Conservation (phyloP, 805 yeast genomes). For the Lachancea nothofagi region DNA sequence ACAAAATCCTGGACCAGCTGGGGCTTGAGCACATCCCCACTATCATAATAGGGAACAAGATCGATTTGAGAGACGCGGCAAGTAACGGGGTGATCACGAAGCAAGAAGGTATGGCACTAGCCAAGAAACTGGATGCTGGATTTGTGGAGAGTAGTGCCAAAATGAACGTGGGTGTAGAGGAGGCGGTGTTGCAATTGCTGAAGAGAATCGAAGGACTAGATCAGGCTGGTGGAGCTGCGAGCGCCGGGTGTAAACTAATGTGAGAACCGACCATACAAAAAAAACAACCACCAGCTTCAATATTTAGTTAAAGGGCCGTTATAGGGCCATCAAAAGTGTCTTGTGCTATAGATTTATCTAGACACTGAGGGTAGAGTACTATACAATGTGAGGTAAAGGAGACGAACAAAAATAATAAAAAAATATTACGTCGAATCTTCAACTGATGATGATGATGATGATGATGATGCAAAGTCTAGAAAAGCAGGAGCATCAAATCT, state of each 20-base stretch:
- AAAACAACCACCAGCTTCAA: too few relatives aligned
- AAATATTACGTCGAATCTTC: too few relatives aligned
- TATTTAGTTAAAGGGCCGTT: too few relatives aligned
- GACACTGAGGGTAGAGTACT: too few relatives aligned
- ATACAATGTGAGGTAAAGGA: too few relatives aligned
- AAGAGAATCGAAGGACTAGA: conserved; percentile 18
- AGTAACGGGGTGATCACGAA: conserved; percentile 11
- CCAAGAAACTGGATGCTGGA: conserved; percentile 16
- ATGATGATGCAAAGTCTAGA: neutral
- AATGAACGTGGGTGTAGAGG: conserved; percentile 22
- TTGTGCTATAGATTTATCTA: conserved; percentile 1
- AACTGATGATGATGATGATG: neutral
- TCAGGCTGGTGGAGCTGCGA: neutral
- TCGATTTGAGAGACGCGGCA: conserved; percentile 17
- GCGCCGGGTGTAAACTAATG: conserved; percentile 8
- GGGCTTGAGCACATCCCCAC: conserved; percentile 71
- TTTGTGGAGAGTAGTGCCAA: conserved; percentile 29
- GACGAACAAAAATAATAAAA: too few relatives aligned
- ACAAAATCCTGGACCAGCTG: conserved; percentile 69
- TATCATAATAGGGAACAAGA: conserved; percentile 49
- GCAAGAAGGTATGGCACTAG: conserved; percentile 21
- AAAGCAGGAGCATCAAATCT: neutral
- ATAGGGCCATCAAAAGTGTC: too few relatives aligned
- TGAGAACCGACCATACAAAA: neutral
- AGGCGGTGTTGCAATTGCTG: conserved; percentile 18